phyloP scores from a whole-genome alignment of 1,284 basidiomycete genomes.

The Tetrapyrgos nigripes region DNA sequence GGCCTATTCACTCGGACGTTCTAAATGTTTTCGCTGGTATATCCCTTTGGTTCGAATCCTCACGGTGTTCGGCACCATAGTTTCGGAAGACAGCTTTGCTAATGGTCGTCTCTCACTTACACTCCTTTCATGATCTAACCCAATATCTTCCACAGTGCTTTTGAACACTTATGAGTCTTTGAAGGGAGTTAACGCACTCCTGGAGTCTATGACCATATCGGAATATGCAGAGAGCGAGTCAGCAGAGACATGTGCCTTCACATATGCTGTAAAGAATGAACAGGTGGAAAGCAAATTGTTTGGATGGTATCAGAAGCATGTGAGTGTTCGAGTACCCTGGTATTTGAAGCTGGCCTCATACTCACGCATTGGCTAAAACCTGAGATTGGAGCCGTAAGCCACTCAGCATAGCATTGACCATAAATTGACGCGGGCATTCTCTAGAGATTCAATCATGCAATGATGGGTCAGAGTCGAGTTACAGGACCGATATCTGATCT shows the following conservation, averaged over 20 bases:
- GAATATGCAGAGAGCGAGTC: conserved; percentile 4
- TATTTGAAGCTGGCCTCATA: background rate
- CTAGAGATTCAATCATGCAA: conserved; percentile 14
- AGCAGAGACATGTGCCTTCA: conserved; percentile 3
- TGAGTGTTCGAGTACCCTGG: background rate
- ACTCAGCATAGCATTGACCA: too few species aligned
- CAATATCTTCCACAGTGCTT: background rate
- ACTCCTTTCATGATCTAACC: conserved; percentile 14
- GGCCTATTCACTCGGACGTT: background rate
- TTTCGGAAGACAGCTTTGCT: conserved; percentile 12
- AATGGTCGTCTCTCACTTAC: conserved; percentile 16
- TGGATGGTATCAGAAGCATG: conserved; percentile 10
- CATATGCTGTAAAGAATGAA: conserved; percentile 6
- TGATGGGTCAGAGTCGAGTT: conserved; percentile 13
- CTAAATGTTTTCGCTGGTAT: background rate
- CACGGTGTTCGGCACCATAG: too few species aligned
- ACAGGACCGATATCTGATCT: conserved; percentile 10
- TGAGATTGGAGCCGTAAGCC: background rate
- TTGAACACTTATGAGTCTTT: conserved; percentile 8
- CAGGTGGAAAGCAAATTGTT: conserved; percentile 1
- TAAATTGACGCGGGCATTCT: background rate
- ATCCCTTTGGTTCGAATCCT: too few species aligned
- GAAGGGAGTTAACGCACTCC: conserved; percentile 3
- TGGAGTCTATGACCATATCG: conserved; percentile 5
- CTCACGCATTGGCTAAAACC: background rate